Conservation (phyloP, 176 grass and related monocot species). For the Ampelocalamus luodianensis region DNA sequence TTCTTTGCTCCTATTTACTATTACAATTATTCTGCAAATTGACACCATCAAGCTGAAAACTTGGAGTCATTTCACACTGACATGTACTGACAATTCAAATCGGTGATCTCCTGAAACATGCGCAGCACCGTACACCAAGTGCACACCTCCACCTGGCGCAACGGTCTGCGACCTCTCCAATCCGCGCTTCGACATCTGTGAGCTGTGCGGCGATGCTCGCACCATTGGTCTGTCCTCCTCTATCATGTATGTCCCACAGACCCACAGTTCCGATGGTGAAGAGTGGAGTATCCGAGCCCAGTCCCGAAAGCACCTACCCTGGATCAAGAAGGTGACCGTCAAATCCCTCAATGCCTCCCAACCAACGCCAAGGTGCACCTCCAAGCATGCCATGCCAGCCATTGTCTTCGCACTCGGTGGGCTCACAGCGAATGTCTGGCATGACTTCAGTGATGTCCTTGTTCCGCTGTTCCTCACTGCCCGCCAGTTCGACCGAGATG, state of each 20-base stretch:
- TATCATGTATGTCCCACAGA: slow-evolving; percentile 41
- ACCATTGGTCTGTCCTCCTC: slow-evolving; percentile 52
- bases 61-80: neutral
- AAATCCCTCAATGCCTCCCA: slow-evolving; percentile 51
- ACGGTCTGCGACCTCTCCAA: slow-evolving; percentile 52
- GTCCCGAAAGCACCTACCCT: slow-evolving; percentile 56
- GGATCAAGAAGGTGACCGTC: slow-evolving; percentile 59
- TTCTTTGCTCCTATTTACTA: neutral
- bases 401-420: slow-evolving; percentile 74
- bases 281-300: slow-evolving; percentile 61
- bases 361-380: slow-evolving; percentile 43
- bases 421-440: slow-evolving; percentile 65
- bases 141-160: slow-evolving; percentile 34
- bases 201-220: slow-evolving; percentile 59
- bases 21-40: neutral
- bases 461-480: slow-evolving; percentile 75
- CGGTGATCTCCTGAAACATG: neutral
- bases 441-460: slow-evolving; percentile 74
- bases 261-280: neutral
- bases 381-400: slow-evolving; percentile 56
- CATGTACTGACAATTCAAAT: slow-evolving; percentile 19
- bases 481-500: slow-evolving; percentile 50
- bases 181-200: slow-evolving; percentile 47
- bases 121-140: slow-evolving; percentile 49
- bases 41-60: neutral